Evolutionary conservation across 2,329 filamentous ascomycete species (phyloP), one percentile per base, ranked within the genome.

Genomic region (Clonostachys sp.): DNA sequence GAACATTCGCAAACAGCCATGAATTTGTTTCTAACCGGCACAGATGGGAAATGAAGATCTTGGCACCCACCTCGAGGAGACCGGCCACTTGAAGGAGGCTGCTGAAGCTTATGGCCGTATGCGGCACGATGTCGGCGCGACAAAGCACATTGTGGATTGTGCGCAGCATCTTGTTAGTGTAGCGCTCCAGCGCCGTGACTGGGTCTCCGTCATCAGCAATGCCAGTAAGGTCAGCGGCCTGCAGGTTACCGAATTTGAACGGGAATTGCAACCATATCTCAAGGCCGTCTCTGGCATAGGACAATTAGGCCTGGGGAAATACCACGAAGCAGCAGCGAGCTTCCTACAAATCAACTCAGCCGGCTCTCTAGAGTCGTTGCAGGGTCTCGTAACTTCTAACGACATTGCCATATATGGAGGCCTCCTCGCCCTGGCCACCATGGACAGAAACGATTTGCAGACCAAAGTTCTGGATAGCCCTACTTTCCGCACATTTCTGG

Each of bases 1-100:
- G 1, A 16, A 13, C 30, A n/a, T 9, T 5, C 13, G 1, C 30
- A 45, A n/a, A 17, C 12, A 3, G 35, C 33, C 18, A 16, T 6
- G 30, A 7, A 36, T 41, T 35, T 10, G 12, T n/a, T 34, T 45
- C 47, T 52, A 42, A 57, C 52, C n/a, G 42, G 42, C 41, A 16
- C 56, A 95, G 89, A 96, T 97, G 84, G 92, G 90, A 41, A 88
- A 96, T 58, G 91, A 96, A 65, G 94, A 97, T 57, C 74, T 97
- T 6, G 94, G 90, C 40, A 83, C 82, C 51, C 91, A 96, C 66
- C 86, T 87, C 52, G 89, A 95, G 65, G 76, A 75, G 36, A 89
- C 83, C 14, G 92, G 94, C 47, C 85, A 91, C 48, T 78, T 92
- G 9, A 65, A 71, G 35, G 78, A 78, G 12, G 89, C 94, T 1